A percentile compares a stretch with the other conserved stretches of the same genome.
These are phyloP conservation scores for Euptelea pleiosperma DNA, from an alignment of 164 flowering plant species.

Conservation along the genomic window DNA sequence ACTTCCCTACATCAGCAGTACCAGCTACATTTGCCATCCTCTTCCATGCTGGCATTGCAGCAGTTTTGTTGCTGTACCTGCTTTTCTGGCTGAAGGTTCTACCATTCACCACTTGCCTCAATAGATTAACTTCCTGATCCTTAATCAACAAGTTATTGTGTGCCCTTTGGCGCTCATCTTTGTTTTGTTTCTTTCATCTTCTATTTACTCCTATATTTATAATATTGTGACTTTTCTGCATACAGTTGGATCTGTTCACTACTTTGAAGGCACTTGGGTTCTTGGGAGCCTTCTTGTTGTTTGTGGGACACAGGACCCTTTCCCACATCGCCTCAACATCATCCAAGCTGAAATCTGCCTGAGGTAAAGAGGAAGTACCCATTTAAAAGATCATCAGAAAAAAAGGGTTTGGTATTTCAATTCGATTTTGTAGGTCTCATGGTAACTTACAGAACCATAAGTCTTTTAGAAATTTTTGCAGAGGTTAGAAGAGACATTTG, in stretches of 20 bases:
- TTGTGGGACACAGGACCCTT: conserved; percentile 83
- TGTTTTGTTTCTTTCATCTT: background rate
- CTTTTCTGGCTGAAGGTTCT: conserved; percentile 96
- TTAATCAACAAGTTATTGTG: background rate
- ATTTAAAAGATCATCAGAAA: background rate
- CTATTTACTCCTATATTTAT: background rate
- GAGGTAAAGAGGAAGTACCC: conserved; percentile 17
- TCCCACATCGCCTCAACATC: conserved; percentile 77
- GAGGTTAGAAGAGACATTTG: no score
- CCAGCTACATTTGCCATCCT: conserved; percentile 74
- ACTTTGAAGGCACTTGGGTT: conserved; percentile 77
- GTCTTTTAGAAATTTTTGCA: no score
- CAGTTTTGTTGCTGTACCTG: conserved; percentile 66
- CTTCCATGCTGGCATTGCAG: conserved; percentile 83
- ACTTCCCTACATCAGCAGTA: conserved; percentile 63
- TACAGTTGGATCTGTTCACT: conserved; percentile 88
- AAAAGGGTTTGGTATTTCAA: background rate
- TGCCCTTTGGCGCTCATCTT: background rate
- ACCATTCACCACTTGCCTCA: background rate
- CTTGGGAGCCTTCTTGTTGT: conserved; percentile 66
- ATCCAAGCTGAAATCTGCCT: conserved; percentile 81
- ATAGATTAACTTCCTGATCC: background rate
- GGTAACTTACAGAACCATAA: no score
- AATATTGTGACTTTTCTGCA: background rate
- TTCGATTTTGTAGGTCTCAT: conserved; percentile 6